Evolutionary conservation across 2,329 filamentous ascomycete species (phyloP), one percentile per base, ranked within the genome.

Genomic region (Dactylonectria macrodidyma): DNA sequence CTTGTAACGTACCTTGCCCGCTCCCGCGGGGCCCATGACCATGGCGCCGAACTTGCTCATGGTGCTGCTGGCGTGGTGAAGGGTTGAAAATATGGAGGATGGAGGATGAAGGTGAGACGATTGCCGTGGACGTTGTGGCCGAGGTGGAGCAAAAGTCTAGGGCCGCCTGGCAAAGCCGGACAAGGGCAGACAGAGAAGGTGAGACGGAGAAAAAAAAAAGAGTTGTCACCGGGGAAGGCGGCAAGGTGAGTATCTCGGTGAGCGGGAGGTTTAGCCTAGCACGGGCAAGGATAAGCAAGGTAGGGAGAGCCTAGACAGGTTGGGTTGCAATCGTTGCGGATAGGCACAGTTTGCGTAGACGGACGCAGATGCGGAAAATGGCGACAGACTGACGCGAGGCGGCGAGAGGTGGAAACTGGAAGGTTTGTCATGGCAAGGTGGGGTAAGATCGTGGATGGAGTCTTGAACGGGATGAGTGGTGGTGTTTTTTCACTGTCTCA

Each of bases 1-100:
- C 16, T 5, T 55, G 26, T 7, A 75, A 75, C 84, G 72, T 82
- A 92, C 91, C 88, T 97, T 99, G 84, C 96, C 96, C 24, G 95
- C 95, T 73, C 95, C 96, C 22, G 96, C 95, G 68, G 95, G 96
- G 80, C 96, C 96, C 92, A 98, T 97, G 68, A 98, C 92, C 83
- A 98, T 91, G 72, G 94, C 91, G 60, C 96, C 96, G 80, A 95
- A 98, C 83, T 98, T 97, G 83, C 93, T 95, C 94, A 97, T 97
- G 72, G 66, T 84, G 78, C 65, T 64, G 65, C 59, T 19, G 55
- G 50, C 9, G 47, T 59, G 41, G 38, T 41, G 12, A 16, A 41
- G 38, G 38, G n/a, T 50, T 30, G 26, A 19, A 46, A 54, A 33
- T 16, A 52, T 52, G 30, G 22, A 63, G 68, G 62, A 54, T 56